phyloP scores from a whole-genome alignment of 78 protist species.

The Guillardia theta region DNA sequence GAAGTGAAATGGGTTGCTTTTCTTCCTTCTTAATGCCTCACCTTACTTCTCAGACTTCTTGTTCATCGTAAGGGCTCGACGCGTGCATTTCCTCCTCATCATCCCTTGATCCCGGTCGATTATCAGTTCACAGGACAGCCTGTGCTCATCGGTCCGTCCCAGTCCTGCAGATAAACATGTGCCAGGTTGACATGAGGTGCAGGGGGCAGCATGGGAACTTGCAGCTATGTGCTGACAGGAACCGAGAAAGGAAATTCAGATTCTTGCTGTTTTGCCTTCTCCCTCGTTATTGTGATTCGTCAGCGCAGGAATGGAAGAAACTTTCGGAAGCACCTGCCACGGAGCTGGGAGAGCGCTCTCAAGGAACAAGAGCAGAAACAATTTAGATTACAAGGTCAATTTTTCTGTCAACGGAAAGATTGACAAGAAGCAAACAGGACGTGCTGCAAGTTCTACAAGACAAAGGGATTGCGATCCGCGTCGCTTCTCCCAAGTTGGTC shows the following conservation, averaged over 20 bases:
- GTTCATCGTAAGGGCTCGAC: conserved; percentile 94
- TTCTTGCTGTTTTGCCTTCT: background rate
- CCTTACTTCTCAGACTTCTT: conserved; percentile 52
- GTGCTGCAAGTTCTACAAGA: conserved; percentile 69
- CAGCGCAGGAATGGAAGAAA: conserved; percentile 41
- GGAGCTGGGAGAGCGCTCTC: conserved; percentile 89
- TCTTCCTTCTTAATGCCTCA: background rate
- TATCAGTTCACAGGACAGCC: conserved; percentile 88
- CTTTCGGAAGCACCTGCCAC: conserved; percentile 94
- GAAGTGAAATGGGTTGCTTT: background rate
- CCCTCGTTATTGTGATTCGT: background rate
- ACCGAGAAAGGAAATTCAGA: conserved; percentile 80
- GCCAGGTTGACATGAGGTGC: too few species aligned
- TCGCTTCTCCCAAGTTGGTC: conserved; percentile 86
- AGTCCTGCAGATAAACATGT: too few species aligned
- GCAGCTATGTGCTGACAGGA: conserved; percentile 88
- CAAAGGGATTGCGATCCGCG: conserved; percentile 83
- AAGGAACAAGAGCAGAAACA: conserved; percentile 56
- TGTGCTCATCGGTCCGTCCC: conserved; percentile 91
- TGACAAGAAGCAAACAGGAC: background rate
- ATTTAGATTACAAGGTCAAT: conserved; percentile 55
- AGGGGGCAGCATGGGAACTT: conserved; percentile 69
- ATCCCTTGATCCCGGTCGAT: conserved; percentile 92
- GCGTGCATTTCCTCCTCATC: conserved; percentile 94
- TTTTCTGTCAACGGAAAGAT: conserved; percentile 51